Percentiles rank a stretch among this genome's conserved stretches.
phyloP scores from a whole-genome alignment of 768 basidiomycete species.

The Vishniacozyma victoriae region DNA sequence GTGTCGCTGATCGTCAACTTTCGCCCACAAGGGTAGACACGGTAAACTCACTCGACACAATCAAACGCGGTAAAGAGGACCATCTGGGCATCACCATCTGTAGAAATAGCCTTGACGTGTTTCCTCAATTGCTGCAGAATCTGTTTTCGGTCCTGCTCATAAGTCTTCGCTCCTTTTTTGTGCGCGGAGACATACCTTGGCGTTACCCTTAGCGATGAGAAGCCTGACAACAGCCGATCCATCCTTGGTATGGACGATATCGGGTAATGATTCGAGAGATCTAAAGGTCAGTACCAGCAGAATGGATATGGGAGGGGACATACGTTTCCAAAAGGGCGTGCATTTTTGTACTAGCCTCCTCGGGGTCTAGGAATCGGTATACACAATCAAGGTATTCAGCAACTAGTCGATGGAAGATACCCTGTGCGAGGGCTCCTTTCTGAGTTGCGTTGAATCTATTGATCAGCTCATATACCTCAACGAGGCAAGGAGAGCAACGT shows the following conservation, averaged over 20 bases:
- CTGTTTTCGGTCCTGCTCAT: slow-evolving; percentile 72
- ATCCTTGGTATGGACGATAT: slow-evolving; percentile 90
- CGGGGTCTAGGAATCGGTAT: slow-evolving; percentile 50
- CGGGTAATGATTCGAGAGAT: slow-evolving; percentile 76
- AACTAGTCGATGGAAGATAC: slow-evolving; percentile 76
- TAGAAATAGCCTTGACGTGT: slow-evolving; percentile 79
- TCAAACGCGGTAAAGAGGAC: slow-evolving; percentile 87
- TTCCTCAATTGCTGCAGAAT: slow-evolving; percentile 84
- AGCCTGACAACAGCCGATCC: slow-evolving; percentile 80
- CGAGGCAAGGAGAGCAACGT: slow-evolving; percentile 33
- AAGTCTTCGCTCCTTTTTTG: not conserved
- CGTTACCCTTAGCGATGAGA: slow-evolving; percentile 72
- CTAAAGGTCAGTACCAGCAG: slow-evolving; percentile 46
- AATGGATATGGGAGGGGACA: slow-evolving; percentile 17
- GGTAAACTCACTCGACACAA: slow-evolving; percentile 68
- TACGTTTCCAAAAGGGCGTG: slow-evolving; percentile 77
- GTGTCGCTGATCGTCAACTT: slow-evolving; percentile 62
- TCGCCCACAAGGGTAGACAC: not conserved
- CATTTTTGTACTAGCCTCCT: slow-evolving; percentile 65
- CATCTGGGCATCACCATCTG: slow-evolving; percentile 81
- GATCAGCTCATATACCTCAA: not conserved
- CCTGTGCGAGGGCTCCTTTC: slow-evolving; percentile 79
- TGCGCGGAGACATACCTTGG: slow-evolving; percentile 57
- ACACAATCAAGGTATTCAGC: slow-evolving; percentile 76
- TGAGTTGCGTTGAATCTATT: slow-evolving; percentile 82